A percentile compares a stretch with the other conserved stretches of the same genome.
phyloP scores from a whole-genome alignment of 805 yeast species.

The Wickerhamiella sorbophila region DNA sequence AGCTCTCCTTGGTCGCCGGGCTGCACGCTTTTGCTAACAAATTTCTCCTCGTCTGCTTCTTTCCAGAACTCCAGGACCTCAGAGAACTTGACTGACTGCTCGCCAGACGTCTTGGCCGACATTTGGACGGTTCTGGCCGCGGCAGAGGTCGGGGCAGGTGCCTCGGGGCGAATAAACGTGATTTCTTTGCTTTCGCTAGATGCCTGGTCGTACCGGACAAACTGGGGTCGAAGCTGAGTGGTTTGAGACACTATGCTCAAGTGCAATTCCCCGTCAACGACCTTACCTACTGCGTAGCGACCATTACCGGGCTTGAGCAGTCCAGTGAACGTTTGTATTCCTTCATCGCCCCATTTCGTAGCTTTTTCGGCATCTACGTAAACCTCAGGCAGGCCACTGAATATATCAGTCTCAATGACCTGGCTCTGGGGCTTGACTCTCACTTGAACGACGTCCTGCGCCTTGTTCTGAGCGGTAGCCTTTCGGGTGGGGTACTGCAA shows the following conservation, averaged over 20 bases:
- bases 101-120: conserved; percentile 52
- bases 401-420: conserved; percentile 60
- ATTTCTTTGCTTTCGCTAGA: conserved; percentile 30
- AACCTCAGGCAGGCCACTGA: conserved; percentile 44
- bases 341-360: conserved; percentile 48
- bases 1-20: background rate
- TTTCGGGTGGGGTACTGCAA: conserved; percentile 49
- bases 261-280: conserved; percentile 39
- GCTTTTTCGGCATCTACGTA: conserved; percentile 56
- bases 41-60: conserved; percentile 46
- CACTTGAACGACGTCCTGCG: conserved; percentile 27
- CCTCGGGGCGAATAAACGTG: conserved; percentile 28
- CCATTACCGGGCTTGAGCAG: conserved; percentile 32
- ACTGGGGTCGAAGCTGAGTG: conserved; percentile 69
- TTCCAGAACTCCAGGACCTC: conserved; percentile 58
- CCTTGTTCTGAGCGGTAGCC: background rate
- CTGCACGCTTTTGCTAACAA: conserved; percentile 17
- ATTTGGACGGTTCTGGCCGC: conserved; percentile 53
- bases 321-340: conserved; percentile 54
- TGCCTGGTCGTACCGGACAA: conserved; percentile 59
- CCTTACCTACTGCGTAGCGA: conserved; percentile 27
- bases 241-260: conserved; percentile 51
- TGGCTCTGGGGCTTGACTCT: conserved; percentile 49
- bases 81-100: conserved; percentile 46
- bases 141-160: conserved; percentile 13